phyloP scores from a whole-genome alignment of 345 rosid species.

The Limnanthes douglasii region DNA sequence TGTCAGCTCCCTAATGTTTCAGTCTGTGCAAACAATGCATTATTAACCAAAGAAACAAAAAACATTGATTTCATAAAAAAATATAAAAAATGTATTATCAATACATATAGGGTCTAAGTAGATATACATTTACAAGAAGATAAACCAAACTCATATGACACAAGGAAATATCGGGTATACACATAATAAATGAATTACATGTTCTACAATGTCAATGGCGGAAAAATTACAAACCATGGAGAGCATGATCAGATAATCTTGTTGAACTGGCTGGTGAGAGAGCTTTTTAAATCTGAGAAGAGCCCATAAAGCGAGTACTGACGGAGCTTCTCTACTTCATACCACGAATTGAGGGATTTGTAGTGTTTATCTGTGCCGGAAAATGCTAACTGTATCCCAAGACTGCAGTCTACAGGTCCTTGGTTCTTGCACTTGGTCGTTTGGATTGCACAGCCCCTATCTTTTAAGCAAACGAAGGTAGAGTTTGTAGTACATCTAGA shows the following conservation, averaged over 20 bases:
- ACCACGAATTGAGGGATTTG: constrained; percentile 82
- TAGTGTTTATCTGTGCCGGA: constrained; percentile 96
- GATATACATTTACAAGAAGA: too few relatives aligned
- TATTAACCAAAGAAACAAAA: too few relatives aligned
- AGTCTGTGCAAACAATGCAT: too few relatives aligned
- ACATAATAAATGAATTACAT: too few relatives aligned
- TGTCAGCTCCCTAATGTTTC: too few relatives aligned
- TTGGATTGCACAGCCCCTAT: constrained; percentile 71
- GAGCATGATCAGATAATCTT: constrained; percentile 32
- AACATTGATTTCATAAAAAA: too few relatives aligned
- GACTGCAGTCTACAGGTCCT: constrained; percentile 90
- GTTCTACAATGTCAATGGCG: too few relatives aligned
- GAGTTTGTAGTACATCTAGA: constrained; percentile 50
- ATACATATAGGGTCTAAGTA: too few relatives aligned
- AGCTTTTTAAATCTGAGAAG: constrained; percentile 62
- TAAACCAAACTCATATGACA: too few relatives aligned
- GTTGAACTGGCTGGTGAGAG: constrained; percentile 54
- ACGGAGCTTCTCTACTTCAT: constrained; percentile 77
- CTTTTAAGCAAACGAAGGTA: constrained; percentile 63
- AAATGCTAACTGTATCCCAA: constrained; percentile 90
- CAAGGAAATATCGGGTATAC: too few relatives aligned
- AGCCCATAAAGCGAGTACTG: constrained; percentile 90
- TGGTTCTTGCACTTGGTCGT: constrained; percentile 43
- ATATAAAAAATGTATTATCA: too few relatives aligned
- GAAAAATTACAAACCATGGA: constrained; percentile 3